Evolutionary conservation across 352 stramenopile genomes (phyloP), one percentile per base, ranked within the genome.

Genomic region (Phytopythium vexans): DNA sequence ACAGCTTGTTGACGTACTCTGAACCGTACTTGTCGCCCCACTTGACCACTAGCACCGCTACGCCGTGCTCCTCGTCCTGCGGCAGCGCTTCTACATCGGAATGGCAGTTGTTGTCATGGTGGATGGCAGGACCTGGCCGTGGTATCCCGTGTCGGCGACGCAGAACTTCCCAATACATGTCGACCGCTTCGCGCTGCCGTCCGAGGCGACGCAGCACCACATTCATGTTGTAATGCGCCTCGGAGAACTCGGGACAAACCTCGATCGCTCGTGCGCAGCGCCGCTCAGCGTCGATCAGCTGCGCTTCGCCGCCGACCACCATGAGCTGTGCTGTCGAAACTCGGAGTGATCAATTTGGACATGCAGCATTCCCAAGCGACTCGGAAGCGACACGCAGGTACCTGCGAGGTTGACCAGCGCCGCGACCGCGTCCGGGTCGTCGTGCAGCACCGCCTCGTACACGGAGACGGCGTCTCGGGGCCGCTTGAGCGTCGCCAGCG

Each of bases 101-200:
- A 27, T 27, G 21, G 50, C 97, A 87, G 57, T 76, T 96, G 71
- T 98, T 94, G 68, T 97, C 98, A 52, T 88, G 77, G 74, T 98
- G 91, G 66, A 98, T 97, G 6, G n/a, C 4, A 7, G 14, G 6
- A 6, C 2, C 2, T 27, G 27, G 35, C 9, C 48, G 36, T 3
- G 21, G 11, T 16, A 54, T 9, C 5, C 70, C 64, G 60, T 99
- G 96, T 3, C 93, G 92, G 57, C 97, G 76, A 27, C 84, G 88
- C 10, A 99, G 33, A 54, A 49, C 52, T 3, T 6, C 32, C 77
- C 81, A 88, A 58, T 73, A 86, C 11, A 41, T 14, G 12, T 46
- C 49, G 10, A 89, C 51, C 14, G 74, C 81, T 35, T 89, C 78
- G 4, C 44, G 15, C 45, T 87, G 74, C 0, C 57, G 50, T 0